phyloP scores from a whole-genome alignment of 306 rosid genomes.

The Cucumis hystrix region DNA sequence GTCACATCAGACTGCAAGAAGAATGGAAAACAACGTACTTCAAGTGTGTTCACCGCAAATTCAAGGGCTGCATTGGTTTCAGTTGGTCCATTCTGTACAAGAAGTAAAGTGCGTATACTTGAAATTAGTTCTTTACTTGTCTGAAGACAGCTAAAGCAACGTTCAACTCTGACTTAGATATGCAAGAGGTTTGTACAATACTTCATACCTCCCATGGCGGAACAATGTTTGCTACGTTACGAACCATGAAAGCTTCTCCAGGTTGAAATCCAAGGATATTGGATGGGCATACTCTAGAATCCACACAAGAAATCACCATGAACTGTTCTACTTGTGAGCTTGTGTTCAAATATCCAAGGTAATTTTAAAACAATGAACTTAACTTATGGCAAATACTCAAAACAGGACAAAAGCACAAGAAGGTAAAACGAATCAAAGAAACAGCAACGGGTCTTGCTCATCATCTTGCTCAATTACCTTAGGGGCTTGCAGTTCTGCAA shows the following conservation, averaged over 20 bases:
- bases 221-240: slow-evolving; percentile 84
- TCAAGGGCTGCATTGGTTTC: slow-evolving; percentile 93
- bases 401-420: neutral
- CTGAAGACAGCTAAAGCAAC: neutral
- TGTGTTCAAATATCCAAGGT: slow-evolving; percentile 2
- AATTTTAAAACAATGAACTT: slow-evolving; percentile 2
- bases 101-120: neutral
- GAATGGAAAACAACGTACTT: slow-evolving; percentile 17
- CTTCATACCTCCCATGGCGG: slow-evolving; percentile 52
- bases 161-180: neutral
- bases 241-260: slow-evolving; percentile 77
- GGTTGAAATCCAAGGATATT: slow-evolving; percentile 84
- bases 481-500: slow-evolving; percentile 67
- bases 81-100: slow-evolving; percentile 57
- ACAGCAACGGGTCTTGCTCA: neutral
- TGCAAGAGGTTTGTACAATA: neutral
- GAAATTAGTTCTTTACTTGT: neutral
- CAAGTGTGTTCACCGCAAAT: slow-evolving; percentile 69
- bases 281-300: slow-evolving; percentile 92
- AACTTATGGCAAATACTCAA: neutral
- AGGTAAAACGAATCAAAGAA: neutral
- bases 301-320: slow-evolving; percentile 93
- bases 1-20: neutral
- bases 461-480: slow-evolving; percentile 32
- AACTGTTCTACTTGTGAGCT: slow-evolving; percentile 68